These are phyloP conservation scores for Naganishia friedmannii DNA, from an alignment of 768 basidiomycete species.

Conservation along the genomic window DNA sequence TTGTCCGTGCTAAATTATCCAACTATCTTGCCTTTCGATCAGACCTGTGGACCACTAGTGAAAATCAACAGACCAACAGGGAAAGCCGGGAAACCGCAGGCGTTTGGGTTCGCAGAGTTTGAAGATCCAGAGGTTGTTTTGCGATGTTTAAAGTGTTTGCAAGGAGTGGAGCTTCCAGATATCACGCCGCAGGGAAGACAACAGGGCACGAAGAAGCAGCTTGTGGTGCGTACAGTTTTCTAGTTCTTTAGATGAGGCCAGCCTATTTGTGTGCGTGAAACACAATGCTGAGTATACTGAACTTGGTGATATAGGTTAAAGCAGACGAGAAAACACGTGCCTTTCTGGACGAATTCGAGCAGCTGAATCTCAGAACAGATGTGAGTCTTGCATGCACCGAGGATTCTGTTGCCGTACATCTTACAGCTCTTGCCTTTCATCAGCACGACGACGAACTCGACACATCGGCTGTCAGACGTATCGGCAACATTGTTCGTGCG, in stretches of 20 bases:
- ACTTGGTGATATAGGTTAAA: conserved; percentile 64
- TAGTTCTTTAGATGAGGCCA: neutral
- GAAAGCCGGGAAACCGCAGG: conserved; percentile 87
- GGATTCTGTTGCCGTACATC: neutral
- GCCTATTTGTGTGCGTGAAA: neutral
- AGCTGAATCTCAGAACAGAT: conserved; percentile 74
- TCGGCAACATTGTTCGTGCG: conserved; percentile 60
- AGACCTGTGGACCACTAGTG: conserved; percentile 86
- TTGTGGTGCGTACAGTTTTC: conserved; percentile 62
- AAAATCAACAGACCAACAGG: conserved; percentile 91
- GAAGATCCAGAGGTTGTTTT: conserved; percentile 89
- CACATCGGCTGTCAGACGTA: conserved; percentile 62
- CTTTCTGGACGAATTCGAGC: conserved; percentile 79
- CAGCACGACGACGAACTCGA: conserved; percentile 70
- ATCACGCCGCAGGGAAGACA: conserved; percentile 49
- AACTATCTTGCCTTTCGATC: neutral
- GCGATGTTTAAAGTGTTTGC: conserved; percentile 66
- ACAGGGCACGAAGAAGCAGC: conserved; percentile 63
- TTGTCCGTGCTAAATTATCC: neutral
- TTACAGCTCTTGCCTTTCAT: neutral
- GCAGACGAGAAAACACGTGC: conserved; percentile 91
- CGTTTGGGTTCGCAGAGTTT: conserved; percentile 94
- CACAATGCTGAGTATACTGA: neutral
- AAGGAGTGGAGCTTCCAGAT: conserved; percentile 64
- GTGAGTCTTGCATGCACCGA: conserved; percentile 56